A percentile compares a stretch with the other conserved stretches of the same genome.
Evolutionary conservation across 805 yeast genomes (phyloP).

Genomic region (Kodamaea neixiangensis): DNA sequence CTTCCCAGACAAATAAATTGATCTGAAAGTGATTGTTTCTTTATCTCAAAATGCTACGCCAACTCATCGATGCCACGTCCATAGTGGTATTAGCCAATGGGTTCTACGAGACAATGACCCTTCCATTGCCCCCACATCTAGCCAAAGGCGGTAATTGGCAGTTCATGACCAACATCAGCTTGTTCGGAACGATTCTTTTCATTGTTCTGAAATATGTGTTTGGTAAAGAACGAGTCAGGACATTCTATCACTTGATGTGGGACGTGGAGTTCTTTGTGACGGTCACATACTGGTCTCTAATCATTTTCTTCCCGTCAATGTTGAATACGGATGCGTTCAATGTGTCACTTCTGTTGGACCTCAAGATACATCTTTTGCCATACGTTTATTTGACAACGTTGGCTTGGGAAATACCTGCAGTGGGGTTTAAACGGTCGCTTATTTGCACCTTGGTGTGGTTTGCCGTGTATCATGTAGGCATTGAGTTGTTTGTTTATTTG

Average conservation of each 20-base stretch:
- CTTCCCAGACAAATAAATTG: too few species aligned
- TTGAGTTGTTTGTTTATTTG: slow-evolving; percentile 14
- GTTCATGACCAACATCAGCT: slow-evolving; percentile 26
- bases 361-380: slow-evolving; percentile 29
- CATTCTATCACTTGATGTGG: slow-evolving; percentile 14
- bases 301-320: slow-evolving; percentile 17
- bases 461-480: slow-evolving; percentile 18
- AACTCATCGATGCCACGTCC: background rate
- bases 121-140: slow-evolving; percentile 22
- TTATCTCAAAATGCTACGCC: slow-evolving; percentile 3
- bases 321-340: slow-evolving; percentile 19
- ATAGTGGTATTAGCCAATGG: slow-evolving; percentile 14
- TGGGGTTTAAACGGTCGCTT: background rate
- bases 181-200: slow-evolving; percentile 12
- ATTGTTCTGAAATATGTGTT: slow-evolving; percentile 4
- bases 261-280: slow-evolving; percentile 27
- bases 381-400: slow-evolving; percentile 19
- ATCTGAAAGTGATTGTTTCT: background rate
- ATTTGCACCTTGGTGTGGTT: slow-evolving; percentile 10
- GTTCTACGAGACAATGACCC: slow-evolving; percentile 14
- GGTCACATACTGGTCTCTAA: slow-evolving; percentile 24
- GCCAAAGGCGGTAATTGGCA: slow-evolving; percentile 25
- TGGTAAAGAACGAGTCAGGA: background rate
- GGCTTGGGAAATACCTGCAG: background rate
- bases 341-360: slow-evolving; percentile 20